phyloP scores from a whole-genome alignment of 2,329 filamentous ascomycete species.

The Aspergillus sp. region DNA sequence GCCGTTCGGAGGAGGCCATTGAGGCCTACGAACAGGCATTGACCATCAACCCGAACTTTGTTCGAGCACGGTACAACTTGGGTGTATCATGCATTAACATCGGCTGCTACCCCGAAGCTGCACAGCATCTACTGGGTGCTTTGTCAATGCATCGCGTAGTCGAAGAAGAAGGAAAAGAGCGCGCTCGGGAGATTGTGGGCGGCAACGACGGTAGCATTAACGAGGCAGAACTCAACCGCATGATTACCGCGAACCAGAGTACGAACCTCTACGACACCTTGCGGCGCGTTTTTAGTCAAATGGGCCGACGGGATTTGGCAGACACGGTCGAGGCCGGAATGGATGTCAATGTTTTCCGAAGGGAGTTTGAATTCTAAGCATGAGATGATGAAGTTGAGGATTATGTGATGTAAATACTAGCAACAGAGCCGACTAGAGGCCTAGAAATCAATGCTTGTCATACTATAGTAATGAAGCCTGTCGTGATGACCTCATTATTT shows the following conservation, averaged over 20 bases:
- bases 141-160: slow-evolving; percentile 95
- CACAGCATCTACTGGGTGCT: slow-evolving; percentile 86
- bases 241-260: slow-evolving; percentile 93
- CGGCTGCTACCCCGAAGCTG: slow-evolving; percentile 89
- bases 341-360: slow-evolving; percentile 84
- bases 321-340: slow-evolving; percentile 87
- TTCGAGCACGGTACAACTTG: slow-evolving; percentile 93
- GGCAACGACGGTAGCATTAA: slow-evolving; percentile 55
- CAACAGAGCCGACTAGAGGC: not conserved
- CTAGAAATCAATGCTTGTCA: not conserved
- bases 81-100: slow-evolving; percentile 98
- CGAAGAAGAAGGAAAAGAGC: slow-evolving; percentile 78
- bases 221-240: slow-evolving; percentile 77
- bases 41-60: slow-evolving; percentile 89
- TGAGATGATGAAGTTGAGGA: slow-evolving; percentile 2
- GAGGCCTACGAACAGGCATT: slow-evolving; percentile 93
- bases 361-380: slow-evolving; percentile 80
- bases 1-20: slow-evolving; percentile 92
- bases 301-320: slow-evolving; percentile 83
- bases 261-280: slow-evolving; percentile 96
- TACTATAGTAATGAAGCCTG: not conserved
- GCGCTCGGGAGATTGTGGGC: slow-evolving; percentile 75
- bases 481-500: slow-evolving; percentile 8
- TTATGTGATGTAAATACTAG: slow-evolving; percentile 10
- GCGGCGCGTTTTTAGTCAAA: slow-evolving; percentile 90